Conservation (phyloP, 768 basidiomycete species). For the Heimioporus sp. region DNA sequence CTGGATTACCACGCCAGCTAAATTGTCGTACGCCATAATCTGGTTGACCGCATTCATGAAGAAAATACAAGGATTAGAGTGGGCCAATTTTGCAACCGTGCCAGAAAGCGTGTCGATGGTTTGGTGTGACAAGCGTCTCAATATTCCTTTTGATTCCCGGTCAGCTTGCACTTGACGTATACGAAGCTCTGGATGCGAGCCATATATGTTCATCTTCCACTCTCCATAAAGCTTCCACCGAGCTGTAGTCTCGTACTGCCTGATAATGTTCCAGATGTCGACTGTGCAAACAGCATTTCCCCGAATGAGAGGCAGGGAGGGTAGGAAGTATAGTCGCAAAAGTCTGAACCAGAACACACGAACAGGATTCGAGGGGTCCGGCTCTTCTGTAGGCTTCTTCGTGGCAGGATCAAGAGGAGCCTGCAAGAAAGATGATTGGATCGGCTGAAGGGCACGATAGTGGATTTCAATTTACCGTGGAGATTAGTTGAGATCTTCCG, state of each 20-base stretch:
- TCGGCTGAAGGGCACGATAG: neutral
- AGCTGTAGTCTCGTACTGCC: conserved; percentile 69
- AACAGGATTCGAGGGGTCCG: conserved; percentile 57
- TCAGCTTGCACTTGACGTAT: conserved; percentile 83
- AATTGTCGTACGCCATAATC: conserved; percentile 94
- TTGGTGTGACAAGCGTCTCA: conserved; percentile 82
- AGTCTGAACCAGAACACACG: conserved; percentile 85
- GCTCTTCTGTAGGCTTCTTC: conserved; percentile 54
- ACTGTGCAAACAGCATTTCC: conserved; percentile 87
- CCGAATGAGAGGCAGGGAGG: conserved; percentile 80
- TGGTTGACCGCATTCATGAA: conserved; percentile 89
- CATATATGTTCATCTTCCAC: conserved; percentile 78
- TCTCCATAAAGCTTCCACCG: conserved; percentile 96
- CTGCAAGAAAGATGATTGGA: conserved; percentile 26
- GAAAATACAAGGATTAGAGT: conserved; percentile 91
- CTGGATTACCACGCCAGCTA: conserved; percentile 87
- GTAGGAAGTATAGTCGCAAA: conserved; percentile 77
- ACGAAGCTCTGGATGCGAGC: conserved; percentile 73
- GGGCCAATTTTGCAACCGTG: conserved; percentile 87
- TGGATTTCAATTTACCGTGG: conserved; percentile 41
- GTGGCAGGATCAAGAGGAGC: conserved; percentile 55
- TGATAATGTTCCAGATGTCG: conserved; percentile 90
- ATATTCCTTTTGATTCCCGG: conserved; percentile 82
- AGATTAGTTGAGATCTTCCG: conserved; percentile 61
- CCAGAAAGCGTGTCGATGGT: conserved; percentile 85